Evolutionary conservation across 2,329 filamentous ascomycete genomes (phyloP), one percentile per base, ranked within the genome.

Genomic region (Talaromyces sp.): DNA sequence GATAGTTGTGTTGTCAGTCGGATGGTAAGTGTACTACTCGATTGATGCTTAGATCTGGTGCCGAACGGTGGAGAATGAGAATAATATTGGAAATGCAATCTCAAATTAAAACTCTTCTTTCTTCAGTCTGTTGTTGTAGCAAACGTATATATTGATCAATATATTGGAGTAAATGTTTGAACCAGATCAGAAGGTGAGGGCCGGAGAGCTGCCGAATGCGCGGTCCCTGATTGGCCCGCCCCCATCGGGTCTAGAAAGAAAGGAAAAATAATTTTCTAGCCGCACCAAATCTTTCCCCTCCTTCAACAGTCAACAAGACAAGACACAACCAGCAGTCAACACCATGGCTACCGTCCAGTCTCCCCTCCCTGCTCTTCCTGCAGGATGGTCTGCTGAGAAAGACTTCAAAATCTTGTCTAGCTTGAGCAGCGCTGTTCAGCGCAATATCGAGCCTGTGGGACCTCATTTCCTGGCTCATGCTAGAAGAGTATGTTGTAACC

Each of bases 401-500:
- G 92, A 96, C 80, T 97, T 98, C 86, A 95, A 95, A 83, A 81
- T 90, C 65, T 78, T 96, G 70, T 91, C 90, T 73, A 84, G 88
- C 72, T 85, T 98, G 69, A 93, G 91, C 68, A 81, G 86, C 69
- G 88, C 92, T 45, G 90, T 88, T 60, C 89, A 93, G 83, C 90
- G 95, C 76, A 94, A 91, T 77, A 89, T 99, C 74, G 95, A 98
- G 84, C 93, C 95, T 63, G 92, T 98, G 72, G 95, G 95, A 72
- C 94, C 95, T 80, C 92, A 97, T 84, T 99, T 97, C 85, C 89
- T 99, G 70, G 95, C 95, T 72, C 93, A 98, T 80, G 95, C 95
- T 74, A 93, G 95, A 77, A 91, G 95, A 81, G 92, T 93, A 82
- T 63, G 81, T 79, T 61, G 40, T 43, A 25, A 13, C 2, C 45